These are phyloP conservation scores for Aspergillus arachidicola DNA, from an alignment of 2,329 filamentous ascomycete genomes.

Conservation along the genomic window DNA sequence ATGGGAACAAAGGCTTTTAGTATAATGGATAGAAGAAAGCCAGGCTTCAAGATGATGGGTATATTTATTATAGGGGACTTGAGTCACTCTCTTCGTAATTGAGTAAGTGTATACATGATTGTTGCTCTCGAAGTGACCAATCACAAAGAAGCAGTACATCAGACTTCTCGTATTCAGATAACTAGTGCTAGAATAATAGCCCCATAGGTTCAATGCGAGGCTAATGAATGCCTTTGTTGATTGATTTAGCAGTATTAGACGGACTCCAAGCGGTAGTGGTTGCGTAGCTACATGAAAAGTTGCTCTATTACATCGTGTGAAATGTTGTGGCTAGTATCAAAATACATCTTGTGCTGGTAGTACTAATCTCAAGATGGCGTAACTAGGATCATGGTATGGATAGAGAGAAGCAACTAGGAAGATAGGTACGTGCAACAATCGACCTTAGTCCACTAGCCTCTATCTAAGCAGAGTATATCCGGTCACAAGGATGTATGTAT, in stretches of 20 bases:
- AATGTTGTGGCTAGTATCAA: too few relatives aligned
- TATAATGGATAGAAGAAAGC: not conserved
- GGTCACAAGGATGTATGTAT: too few relatives aligned
- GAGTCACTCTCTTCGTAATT: slow-evolving; percentile 3
- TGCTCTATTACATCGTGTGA: too few relatives aligned
- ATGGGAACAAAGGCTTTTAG: not conserved
- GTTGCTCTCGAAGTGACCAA: slow-evolving; percentile 21
- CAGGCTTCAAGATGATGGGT: not conserved
- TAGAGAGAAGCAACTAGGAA: not conserved
- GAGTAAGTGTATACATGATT: not conserved
- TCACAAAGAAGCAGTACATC: slow-evolving; percentile 1
- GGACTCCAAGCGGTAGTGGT: too few relatives aligned
- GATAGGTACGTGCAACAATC: not conserved
- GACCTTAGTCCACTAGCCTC: not conserved
- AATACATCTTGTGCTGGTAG: too few relatives aligned
- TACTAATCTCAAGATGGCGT: not conserved
- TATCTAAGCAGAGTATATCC: not conserved
- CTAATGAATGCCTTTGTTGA: too few relatives aligned
- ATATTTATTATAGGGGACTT: not conserved
- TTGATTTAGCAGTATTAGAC: too few relatives aligned
- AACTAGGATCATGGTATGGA: not conserved
- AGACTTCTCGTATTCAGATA: not conserved
- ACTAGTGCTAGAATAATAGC: not conserved
- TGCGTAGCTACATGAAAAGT: too few relatives aligned
- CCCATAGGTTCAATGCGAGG: too few relatives aligned